Evolutionary conservation across 345 rosid species (phyloP).

Genomic region (Camelina laxa): DNA sequence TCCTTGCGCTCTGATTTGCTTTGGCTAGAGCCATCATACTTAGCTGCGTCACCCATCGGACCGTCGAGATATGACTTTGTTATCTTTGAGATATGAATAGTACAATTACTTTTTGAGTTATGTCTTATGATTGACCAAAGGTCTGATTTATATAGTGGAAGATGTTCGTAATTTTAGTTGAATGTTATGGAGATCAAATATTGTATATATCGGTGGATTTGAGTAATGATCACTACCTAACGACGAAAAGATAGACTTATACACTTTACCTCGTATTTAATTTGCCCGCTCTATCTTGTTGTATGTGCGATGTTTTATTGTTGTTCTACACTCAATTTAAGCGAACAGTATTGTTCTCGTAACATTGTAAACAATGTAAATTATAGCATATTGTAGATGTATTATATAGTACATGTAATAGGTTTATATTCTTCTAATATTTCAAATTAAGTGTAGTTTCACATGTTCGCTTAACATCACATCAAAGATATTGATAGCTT

Average conservation of each 20-base stretch:
- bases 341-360: too few relatives aligned
- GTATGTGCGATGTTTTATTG: too few relatives aligned
- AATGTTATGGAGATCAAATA: not conserved
- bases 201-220: not conserved
- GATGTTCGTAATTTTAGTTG: not conserved
- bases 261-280: not conserved
- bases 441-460: too few relatives aligned
- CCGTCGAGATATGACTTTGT: not conserved
- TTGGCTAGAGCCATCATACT: not conserved
- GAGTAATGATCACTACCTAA: not conserved
- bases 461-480: too few relatives aligned
- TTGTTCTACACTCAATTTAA: too few relatives aligned
- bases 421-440: too few relatives aligned
- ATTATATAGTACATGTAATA: too few relatives aligned
- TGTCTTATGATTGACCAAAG: not conserved
- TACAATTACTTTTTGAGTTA: not conserved
- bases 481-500: too few relatives aligned
- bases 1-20: not conserved
- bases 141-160: not conserved
- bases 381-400: too few relatives aligned
- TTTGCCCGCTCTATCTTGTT: not conserved
- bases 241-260: not conserved
- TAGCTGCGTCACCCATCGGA: not conserved
- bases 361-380: too few relatives aligned
- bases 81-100: not conserved